Conservation (phyloP, 2,329 filamentous ascomycete genomes). For the Fusarium bulbicola region DNA sequence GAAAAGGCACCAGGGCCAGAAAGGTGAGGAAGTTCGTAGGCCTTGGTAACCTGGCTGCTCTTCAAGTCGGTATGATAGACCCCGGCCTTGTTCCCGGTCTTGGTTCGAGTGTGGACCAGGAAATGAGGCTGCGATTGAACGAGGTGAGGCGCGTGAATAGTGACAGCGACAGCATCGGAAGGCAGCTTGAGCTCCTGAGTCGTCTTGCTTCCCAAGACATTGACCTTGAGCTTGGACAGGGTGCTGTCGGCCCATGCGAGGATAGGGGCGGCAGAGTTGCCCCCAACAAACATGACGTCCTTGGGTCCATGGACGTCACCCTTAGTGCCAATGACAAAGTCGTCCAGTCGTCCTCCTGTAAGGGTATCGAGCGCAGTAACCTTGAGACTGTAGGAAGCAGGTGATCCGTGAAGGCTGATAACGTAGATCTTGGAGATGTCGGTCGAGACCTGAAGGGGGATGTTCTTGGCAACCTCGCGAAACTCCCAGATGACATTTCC, state of each 20-base stretch:
- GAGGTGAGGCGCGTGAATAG: slow-evolving; percentile 79
- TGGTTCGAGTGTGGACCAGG: slow-evolving; percentile 81
- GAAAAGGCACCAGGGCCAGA: slow-evolving; percentile 79
- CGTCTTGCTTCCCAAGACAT: slow-evolving; percentile 71
- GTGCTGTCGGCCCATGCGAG: slow-evolving; percentile 77
- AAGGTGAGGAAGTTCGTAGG: slow-evolving; percentile 80
- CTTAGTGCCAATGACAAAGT: slow-evolving; percentile 77
- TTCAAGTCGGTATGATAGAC: slow-evolving; percentile 85
- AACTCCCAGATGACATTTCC: slow-evolving; percentile 84
- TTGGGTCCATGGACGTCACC: slow-evolving; percentile 72
- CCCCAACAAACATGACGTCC: slow-evolving; percentile 78
- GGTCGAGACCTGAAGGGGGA: slow-evolving; percentile 79
- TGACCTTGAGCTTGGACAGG: slow-evolving; percentile 72
- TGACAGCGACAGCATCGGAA: slow-evolving; percentile 59
- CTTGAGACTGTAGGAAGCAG: slow-evolving; percentile 79
- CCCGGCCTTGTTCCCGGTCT: slow-evolving; percentile 78
- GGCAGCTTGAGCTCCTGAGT: slow-evolving; percentile 64
- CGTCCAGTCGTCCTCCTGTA: slow-evolving; percentile 76
- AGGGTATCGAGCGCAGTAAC: slow-evolving; percentile 77
- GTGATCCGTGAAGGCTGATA: slow-evolving; percentile 75
- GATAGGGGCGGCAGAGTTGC: slow-evolving; percentile 78
- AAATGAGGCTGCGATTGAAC: slow-evolving; percentile 81
- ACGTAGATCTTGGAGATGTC: slow-evolving; percentile 78
- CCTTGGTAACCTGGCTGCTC: slow-evolving; percentile 74
- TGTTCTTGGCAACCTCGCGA: slow-evolving; percentile 72